Evolutionary conservation across 306 rosid genomes (phyloP).

Genomic region (Canavalia ensiformis): DNA sequence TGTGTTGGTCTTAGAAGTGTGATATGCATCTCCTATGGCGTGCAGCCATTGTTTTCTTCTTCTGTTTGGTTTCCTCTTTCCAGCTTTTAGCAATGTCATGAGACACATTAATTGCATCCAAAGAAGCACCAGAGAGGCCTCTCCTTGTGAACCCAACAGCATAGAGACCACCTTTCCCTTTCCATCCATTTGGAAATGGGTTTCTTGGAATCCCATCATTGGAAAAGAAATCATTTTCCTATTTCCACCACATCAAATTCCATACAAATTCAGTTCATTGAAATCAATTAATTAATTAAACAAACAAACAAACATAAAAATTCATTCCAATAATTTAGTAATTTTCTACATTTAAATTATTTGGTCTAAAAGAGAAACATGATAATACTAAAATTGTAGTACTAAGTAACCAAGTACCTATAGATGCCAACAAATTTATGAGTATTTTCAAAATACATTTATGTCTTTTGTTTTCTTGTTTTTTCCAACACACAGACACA

Average conservation of each 20-base stretch:
- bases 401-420: slow-evolving; percentile 24
- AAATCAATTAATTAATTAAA: neutral
- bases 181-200: slow-evolving; percentile 95
- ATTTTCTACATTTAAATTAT: neutral
- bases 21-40: slow-evolving; percentile 90
- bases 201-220: slow-evolving; percentile 79
- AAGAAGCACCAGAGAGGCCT: slow-evolving; percentile 89
- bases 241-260: slow-evolving; percentile 33
- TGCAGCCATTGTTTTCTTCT: slow-evolving; percentile 67
- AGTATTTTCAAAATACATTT: neutral
- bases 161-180: slow-evolving; percentile 82
- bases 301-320: neutral
- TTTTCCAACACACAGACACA: neutral
- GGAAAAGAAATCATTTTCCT: slow-evolving; percentile 88
- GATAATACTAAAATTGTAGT: neutral
- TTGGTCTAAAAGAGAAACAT: slow-evolving; percentile 25
- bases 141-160: slow-evolving; percentile 95
- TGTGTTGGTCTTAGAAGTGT: slow-evolving; percentile 58
- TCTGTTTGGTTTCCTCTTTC: slow-evolving; percentile 89
- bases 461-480: neutral
- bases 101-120: slow-evolving; percentile 87
- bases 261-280: slow-evolving; percentile 33
- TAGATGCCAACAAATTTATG: neutral
- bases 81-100: slow-evolving; percentile 86
- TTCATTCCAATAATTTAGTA: neutral